Base-by-base conservation (phyloP, 179 eudicot species). In the Spergularia azorica region DNA sequence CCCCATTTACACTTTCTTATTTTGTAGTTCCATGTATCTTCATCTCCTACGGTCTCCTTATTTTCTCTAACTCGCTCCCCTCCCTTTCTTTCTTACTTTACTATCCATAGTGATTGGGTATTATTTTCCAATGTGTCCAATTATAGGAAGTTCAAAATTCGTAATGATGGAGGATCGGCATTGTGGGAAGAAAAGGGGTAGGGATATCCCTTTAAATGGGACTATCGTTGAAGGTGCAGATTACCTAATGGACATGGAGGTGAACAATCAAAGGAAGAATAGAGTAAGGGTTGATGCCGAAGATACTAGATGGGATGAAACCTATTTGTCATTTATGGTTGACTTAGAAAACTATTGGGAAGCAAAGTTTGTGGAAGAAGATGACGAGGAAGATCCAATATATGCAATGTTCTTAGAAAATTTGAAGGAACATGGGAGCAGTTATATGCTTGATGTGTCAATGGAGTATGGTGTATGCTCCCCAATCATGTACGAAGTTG, bases 401-500 rank as follows among this genome's bases (percentile, higher is more conserved):
- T 82, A 82, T 79, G 21, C n/a, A 48, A 8, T 15, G 39, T 82
- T 82, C 46, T 71, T 75, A 50, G 43, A 60, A 2, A 65, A 75
- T 15, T 75, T 79, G 52, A 75, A 65, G 61, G 77, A 41, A 26
- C 21, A 20, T 61, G 77, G 74, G 62, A 71, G 65, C 9, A 43
- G 74, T 10, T 82, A 82, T 70, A 78, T 78, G 73, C 81, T 79
- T 63, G 76, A 70, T 70, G 79, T 75, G 14, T 75, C 77, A 0
- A 8, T 9, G 21, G 56, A 82, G 77, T 17, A 82, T 54, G 79
- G 82, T 10, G 79, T 82, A 41, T 52, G 16, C 71, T 48, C 9
- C 38, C 85, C 82, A 4, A 66, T 82, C 20, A 16, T 58, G 38
- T 82, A 82, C 26, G 79, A 82, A 60, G 74, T 46, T 12, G 82